Base-by-base conservation (phyloP, 1,284 basidiomycete species). In the Pseudozyma sp. region DNA sequence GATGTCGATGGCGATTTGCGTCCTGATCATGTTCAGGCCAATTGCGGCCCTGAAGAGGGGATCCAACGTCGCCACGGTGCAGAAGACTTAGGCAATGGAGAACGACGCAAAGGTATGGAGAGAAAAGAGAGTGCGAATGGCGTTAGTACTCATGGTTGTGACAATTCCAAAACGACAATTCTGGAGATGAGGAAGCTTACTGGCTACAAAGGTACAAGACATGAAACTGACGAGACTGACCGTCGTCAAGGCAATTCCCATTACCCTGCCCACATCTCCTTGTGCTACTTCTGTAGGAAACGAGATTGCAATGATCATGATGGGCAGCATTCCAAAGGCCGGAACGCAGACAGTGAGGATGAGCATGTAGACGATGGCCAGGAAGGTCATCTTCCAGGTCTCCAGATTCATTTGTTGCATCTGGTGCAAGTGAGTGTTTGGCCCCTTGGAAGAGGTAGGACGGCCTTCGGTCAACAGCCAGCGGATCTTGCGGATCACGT, bases 31-130 rank as follows among this genome's bases (percentile, higher is more conserved):
- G 40, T 59, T 69, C 16, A 72, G 53, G 0, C 70, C 70, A 9
- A 72, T 59, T 6, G 48, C 70, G 2, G 63, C 63, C 2, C 64
- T 25, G 42, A 73, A 73, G n/a, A 73, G 39, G 0, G 70, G 70
- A n/a, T 73, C 70, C 16, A 73, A 35, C 11, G 64, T 68, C 2
- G 54, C 40, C 10, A 68, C 55, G 3, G 57, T 62, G 25, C 64
- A 68, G 16, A 63, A 73, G 1, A 21, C 45, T 31, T n/a, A n/a
- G 25, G 25, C 25, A 3, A 51, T 1, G n/a, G 63, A 59, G 3
- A 31, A 6, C 25, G 25, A 31, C 3, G 25, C 25, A 6, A 31
- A 3, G 25, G 25, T 31, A 31, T 31, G 3, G 6, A 31, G 6
- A 31, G 25, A 31, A 6, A 6, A 31, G 6, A 31, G 25, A 31